These are phyloP conservation scores for Astraeus odoratus DNA, from an alignment of 768 basidiomycete genomes.

Conservation along the genomic window DNA sequence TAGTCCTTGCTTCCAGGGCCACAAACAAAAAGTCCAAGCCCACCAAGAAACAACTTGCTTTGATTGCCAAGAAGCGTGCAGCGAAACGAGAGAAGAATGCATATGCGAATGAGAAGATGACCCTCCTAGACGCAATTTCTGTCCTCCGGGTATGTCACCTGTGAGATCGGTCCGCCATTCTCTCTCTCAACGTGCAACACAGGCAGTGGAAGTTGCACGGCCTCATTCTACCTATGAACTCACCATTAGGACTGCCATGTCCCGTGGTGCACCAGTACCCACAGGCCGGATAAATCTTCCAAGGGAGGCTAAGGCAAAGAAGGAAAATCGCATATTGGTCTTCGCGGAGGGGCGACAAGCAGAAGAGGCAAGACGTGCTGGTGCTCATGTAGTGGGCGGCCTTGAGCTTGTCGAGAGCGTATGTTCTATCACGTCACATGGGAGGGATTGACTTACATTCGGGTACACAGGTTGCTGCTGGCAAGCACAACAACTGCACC, in stretches of 20 bases:
- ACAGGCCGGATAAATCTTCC: slow-evolving; percentile 88
- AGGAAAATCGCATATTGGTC: slow-evolving; percentile 77
- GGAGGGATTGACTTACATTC: not conserved
- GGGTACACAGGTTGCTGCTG: slow-evolving; percentile 57
- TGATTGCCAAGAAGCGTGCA: slow-evolving; percentile 55
- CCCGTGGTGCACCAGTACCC: slow-evolving; percentile 74
- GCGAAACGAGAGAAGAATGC: slow-evolving; percentile 46
- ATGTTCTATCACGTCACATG: slow-evolving; percentile 23
- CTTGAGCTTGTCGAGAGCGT: slow-evolving; percentile 84
- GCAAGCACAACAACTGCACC: slow-evolving; percentile 61
- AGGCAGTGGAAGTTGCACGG: slow-evolving; percentile 82
- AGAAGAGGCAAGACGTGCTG: slow-evolving; percentile 78
- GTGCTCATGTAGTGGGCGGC: slow-evolving; percentile 89
- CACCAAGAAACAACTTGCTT: slow-evolving; percentile 65
- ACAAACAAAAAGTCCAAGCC: slow-evolving; percentile 52
- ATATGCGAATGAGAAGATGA: slow-evolving; percentile 60
- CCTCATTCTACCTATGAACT: slow-evolving; percentile 76
- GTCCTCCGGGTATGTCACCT: slow-evolving; percentile 56
- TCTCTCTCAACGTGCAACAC: not conserved
- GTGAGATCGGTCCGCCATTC: slow-evolving; percentile 1
- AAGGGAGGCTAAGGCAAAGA: slow-evolving; percentile 64
- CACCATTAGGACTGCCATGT: slow-evolving; percentile 70
- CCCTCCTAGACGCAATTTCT: slow-evolving; percentile 56
- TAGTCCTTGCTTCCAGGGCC: slow-evolving; percentile 39
- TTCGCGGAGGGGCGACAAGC: slow-evolving; percentile 84